Percentiles rank a stretch among this genome's conserved stretches.
These are phyloP conservation scores for Seminavis robusta DNA, from an alignment of 108 stramenopile species.

Conservation along the genomic window DNA sequence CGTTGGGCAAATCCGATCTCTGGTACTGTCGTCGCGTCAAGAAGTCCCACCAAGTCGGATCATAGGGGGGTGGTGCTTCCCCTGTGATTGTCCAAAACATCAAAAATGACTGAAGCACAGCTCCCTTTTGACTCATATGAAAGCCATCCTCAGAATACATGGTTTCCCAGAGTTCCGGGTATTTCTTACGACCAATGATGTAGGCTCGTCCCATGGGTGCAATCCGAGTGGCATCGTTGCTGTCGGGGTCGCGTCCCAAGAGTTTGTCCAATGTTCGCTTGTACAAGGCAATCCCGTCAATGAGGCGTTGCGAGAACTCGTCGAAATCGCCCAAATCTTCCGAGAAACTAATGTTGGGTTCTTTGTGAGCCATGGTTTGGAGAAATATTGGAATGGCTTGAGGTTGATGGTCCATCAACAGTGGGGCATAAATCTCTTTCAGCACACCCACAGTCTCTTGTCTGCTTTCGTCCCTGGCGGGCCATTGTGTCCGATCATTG, in stretches of 20 bases:
- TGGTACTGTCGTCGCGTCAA: too few relatives aligned
- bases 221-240: slow-evolving; percentile 18
- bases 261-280: not conserved
- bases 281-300: slow-evolving; percentile 41
- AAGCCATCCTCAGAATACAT: slow-evolving; percentile 64
- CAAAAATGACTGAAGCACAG: slow-evolving; percentile 64
- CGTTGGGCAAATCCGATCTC: too few relatives aligned
- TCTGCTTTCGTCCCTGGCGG: slow-evolving; percentile 37
- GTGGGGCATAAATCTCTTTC: slow-evolving; percentile 41
- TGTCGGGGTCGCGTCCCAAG: not conserved
- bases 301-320: slow-evolving; percentile 43
- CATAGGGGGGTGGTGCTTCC: slow-evolving; percentile 17
- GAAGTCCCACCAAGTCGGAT: too few relatives aligned
- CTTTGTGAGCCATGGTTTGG: slow-evolving; percentile 57
- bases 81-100: slow-evolving; percentile 49
- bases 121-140: slow-evolving; percentile 71
- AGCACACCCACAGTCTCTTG: slow-evolving; percentile 30
- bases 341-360: slow-evolving; percentile 37
- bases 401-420: too few relatives aligned
- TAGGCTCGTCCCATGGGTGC: slow-evolving; percentile 70
- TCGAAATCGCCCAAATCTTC: slow-evolving; percentile 55
- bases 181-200: slow-evolving; percentile 18
- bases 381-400: slow-evolving; percentile 37
- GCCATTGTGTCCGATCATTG: slow-evolving; percentile 77
- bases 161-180: slow-evolving; percentile 42